Conservation (phyloP, 2,329 filamentous ascomycete genomes). For the Venturia nashicola region DNA sequence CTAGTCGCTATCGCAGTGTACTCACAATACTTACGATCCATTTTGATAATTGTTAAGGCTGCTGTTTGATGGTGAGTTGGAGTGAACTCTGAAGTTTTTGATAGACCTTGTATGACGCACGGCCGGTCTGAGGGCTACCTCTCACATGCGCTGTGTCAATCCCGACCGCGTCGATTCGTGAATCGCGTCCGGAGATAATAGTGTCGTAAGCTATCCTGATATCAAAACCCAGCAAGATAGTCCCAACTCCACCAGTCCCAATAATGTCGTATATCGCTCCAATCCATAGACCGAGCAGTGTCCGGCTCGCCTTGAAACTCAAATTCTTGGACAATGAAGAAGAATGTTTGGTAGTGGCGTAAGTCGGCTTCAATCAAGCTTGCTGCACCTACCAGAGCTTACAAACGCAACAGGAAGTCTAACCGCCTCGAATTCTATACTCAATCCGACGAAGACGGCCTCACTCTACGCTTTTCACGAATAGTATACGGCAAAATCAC, state of each 20-base stretch:
- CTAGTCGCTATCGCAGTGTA: neutral
- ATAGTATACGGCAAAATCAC: conserved; percentile 75
- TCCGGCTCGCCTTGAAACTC: conserved; percentile 75
- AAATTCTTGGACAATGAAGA: conserved; percentile 62
- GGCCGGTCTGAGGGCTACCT: neutral
- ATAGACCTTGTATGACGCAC: neutral
- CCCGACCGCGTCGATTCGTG: neutral
- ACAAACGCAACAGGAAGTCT: conserved; percentile 44
- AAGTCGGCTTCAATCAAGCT: conserved; percentile 26
- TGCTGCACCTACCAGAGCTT: conserved; percentile 3
- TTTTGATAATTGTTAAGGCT: conserved; percentile 10
- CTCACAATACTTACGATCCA: conserved; percentile 12
- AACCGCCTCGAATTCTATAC: conserved; percentile 80
- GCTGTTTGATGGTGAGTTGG: neutral
- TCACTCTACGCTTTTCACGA: conserved; percentile 55
- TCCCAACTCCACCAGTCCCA: neutral
- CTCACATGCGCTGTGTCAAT: neutral
- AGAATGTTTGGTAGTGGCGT: conserved; percentile 82
- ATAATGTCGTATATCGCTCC: conserved; percentile 88
- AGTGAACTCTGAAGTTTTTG: neutral
- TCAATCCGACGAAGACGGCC: conserved; percentile 43
- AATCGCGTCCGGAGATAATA: neutral
- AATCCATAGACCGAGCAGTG: conserved; percentile 83
- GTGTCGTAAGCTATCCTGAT: conserved; percentile 1
- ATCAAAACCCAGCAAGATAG: neutral